Evolutionary conservation across 2,329 filamentous ascomycete genomes (phyloP), one percentile per base, ranked within the genome.

Genomic region (Sporothrix curviconia): DNA sequence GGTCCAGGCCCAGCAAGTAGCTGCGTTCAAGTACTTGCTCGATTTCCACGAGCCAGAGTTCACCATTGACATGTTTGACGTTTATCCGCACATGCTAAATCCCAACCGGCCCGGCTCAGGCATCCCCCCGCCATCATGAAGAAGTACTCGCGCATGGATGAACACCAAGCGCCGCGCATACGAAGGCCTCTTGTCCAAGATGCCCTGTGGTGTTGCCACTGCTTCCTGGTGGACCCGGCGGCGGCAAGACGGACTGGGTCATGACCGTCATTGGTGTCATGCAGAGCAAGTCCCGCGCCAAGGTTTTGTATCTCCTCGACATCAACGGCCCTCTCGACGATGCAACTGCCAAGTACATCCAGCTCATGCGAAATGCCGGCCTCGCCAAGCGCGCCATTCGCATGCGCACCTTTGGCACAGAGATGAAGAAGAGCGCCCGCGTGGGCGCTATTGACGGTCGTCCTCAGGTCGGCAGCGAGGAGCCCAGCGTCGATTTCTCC

Each of bases 161-260:
- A 58, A 0, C 70, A 77, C n/a, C 75, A 77, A n/a, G 32, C 61
- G 60, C 1, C 54, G 61, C 0, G 74, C 74, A 0, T 74, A 75
- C 34, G 28, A 66, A 0, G 68, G 67, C 0, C 65, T 77, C 0
- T 65, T 78, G 0, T 58, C 60, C 1, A 60, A 61, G 1, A 71
- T 78, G 11, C 73, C 74, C 0, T 74, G 72, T n/a, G 72, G 74
- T 0, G 59, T 78, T 1, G 72, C 70, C 28, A 70, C n/a, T 78
- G 49, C 65, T 78, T 1, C 75, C 75, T 7, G 76, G 76, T 4
- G 76, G 76, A 5, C 75, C 76, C 4, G 76, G 76, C 0, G 71
- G 75, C 0, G 76, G 76, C 0, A 78, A 78, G 51, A 78, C 76
- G 0, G 72, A 77, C 36, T 76, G 74, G 73, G 76, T 73, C 34